Percentiles rank a stretch among this genome's conserved stretches.
Conservation (phyloP, 1,284 basidiomycete genomes). For the Apiotrichum veenhuisii region DNA sequence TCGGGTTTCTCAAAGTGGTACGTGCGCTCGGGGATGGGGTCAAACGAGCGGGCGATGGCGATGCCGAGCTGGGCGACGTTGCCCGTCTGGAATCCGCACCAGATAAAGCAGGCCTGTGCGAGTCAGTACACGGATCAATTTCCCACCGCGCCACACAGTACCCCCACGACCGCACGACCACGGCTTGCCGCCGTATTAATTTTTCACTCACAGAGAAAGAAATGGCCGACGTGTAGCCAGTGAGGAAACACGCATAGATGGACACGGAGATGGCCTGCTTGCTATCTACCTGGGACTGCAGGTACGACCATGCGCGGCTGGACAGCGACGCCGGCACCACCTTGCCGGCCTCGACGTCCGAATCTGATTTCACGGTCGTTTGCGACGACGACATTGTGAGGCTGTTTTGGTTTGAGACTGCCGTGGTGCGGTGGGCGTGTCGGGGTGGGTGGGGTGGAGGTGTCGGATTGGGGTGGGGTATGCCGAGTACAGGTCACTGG, state of each 20-base stretch:
- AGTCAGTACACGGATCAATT: too few species aligned
- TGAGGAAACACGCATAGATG: slow-evolving; percentile 77
- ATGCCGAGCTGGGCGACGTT: slow-evolving; percentile 58
- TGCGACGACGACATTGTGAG: not conserved
- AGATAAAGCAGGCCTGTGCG: slow-evolving; percentile 64
- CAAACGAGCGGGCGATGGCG: slow-evolving; percentile 64
- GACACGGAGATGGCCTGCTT: slow-evolving; percentile 59
- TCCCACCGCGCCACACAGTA: too few species aligned
- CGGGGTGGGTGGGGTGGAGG: not conserved
- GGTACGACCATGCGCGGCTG: slow-evolving; percentile 22
- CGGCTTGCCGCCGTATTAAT: too few species aligned
- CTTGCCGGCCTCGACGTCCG: slow-evolving; percentile 11
- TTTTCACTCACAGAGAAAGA: slow-evolving; percentile 58
- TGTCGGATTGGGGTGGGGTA: not conserved
- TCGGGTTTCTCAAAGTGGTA: slow-evolving; percentile 67
- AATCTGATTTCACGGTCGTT: not conserved
- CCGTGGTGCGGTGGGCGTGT: not conserved
- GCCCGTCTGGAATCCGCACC: slow-evolving; percentile 56
- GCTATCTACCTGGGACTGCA: slow-evolving; percentile 61
- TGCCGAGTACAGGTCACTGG: too few species aligned
- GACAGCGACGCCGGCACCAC: not conserved
- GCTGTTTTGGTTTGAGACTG: too few species aligned
- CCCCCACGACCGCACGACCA: too few species aligned
- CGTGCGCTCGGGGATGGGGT: slow-evolving; percentile 54
- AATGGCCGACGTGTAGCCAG: slow-evolving; percentile 71